Conservation (phyloP, 2,329 filamentous ascomycete species). For the Paramyrothecium roridum region DNA sequence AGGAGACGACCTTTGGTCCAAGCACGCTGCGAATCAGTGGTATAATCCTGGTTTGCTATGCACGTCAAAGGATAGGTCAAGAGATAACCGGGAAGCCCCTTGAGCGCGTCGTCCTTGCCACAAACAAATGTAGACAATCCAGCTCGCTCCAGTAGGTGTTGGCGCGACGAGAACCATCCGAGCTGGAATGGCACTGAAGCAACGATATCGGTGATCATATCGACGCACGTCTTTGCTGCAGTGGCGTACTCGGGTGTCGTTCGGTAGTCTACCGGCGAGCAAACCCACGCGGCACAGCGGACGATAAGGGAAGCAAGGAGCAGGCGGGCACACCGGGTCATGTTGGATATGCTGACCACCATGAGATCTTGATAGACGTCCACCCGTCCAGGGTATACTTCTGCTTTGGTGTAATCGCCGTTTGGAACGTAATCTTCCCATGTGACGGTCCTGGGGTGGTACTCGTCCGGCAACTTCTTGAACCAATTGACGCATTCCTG, state of each 20-base stretch:
- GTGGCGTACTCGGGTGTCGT: constrained; percentile 61
- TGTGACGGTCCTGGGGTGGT: constrained; percentile 48
- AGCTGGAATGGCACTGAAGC: constrained; percentile 60
- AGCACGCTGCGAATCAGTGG: constrained; percentile 54
- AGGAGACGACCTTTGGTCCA: constrained; percentile 53
- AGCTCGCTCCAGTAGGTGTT: constrained; percentile 33
- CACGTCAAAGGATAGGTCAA: constrained; percentile 57
- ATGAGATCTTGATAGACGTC: constrained; percentile 59
- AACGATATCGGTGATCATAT: constrained; percentile 56
- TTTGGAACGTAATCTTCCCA: constrained; percentile 54
- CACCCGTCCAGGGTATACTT: constrained; percentile 58
- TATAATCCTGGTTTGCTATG: constrained; percentile 53
- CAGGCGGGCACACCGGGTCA: constrained; percentile 50
- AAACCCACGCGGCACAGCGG: constrained; percentile 59
- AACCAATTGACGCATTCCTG: constrained; percentile 51
- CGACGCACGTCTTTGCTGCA: constrained; percentile 46
- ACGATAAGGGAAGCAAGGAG: constrained; percentile 54
- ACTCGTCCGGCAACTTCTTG: constrained; percentile 44
- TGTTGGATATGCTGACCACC: constrained; percentile 56
- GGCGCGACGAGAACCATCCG: constrained; percentile 51
- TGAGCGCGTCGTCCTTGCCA: constrained; percentile 46
- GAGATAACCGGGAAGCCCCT: constrained; percentile 57
- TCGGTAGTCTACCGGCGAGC: constrained; percentile 57
- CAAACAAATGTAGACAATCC: constrained; percentile 45
- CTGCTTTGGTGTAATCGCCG: constrained; percentile 49